Base-by-base conservation (phyloP, 768 basidiomycete species). In the Butyriboletus loyo region DNA sequence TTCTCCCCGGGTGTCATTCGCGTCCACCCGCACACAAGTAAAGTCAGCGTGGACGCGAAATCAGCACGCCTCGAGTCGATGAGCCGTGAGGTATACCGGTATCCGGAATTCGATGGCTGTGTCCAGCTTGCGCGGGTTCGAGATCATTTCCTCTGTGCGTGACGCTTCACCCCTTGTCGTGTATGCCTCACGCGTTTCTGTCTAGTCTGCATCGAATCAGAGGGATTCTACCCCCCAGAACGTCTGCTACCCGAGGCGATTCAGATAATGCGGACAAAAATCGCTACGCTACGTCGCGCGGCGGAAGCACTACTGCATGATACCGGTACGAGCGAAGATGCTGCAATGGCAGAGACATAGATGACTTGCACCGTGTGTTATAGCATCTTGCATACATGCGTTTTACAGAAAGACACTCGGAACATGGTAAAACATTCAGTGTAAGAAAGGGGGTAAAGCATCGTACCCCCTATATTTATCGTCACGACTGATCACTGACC, bases 131-230 rank as follows among this genome's bases (percentile, higher is more conserved):
- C 85, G 49, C 80, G 97, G 8, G 85, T 97, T 41, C 77, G 92
- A 46, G 94, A 98, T 75, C 89, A 86, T 72, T 98, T 97, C 72
- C 79, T 98, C 49, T 98, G 96, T 94, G 62, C 62, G 91, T 75
- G 25, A 15, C 46, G 39, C 15, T 37, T 42, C 52, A 1, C 6
- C 30, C 10, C 39, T 46, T 10, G 4, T 50, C 13, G 6, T 40
- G 25, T 25, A 40, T 42, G 8, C 35, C 27, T 53, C 34, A 46
- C 58, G 32, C 44, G n/a, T 36, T 46, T 42, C 5, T 15, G 22
- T 65, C 91, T 22, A 69, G 95, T 92, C 75, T 89, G 82, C 55
- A 78, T 98, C 35, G 95, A 98, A 69, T 92, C 92, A 0, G 90
- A 94, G 63, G 88, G 95, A 5, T 83, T 90, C 13, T 97, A 97